Evolutionary conservation across 1,284 basidiomycete genomes (phyloP), one percentile per base, ranked within the genome.

Genomic region (Ceratobasidium papillatum): DNA sequence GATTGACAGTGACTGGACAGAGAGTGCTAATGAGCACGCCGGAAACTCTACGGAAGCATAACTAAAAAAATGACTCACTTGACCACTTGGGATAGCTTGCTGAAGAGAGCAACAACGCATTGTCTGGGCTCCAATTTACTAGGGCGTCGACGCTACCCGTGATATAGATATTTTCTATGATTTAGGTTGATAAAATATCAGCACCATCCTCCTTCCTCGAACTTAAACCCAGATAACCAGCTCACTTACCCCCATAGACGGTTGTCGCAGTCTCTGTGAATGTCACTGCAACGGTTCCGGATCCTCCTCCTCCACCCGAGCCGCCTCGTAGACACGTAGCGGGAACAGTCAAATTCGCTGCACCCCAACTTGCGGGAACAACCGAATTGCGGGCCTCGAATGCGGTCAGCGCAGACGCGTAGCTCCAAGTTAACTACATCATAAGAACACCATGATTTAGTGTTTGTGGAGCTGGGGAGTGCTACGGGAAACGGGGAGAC

Each of bases 71-170:
- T 47, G 9, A 51, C 64, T 66, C 32, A 66, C 64, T 66, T 1
- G 47, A 52, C 61, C 56, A 66, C 5, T 38, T 27, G 1, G 75
- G 75, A n/a, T 75, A 74, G 34, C 17, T 64, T 1, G 47, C 61
- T 2, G 62, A 30, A 22, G 71, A 66, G 75, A 93, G 81, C 8
- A 71, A 49, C n/a, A 92, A 78, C 17, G 92, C 90, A 69, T 84
- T 86, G 69, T 85, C 84, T 3, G 89, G 85, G 32, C 85, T 87
- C 92, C 91, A 93, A 80, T 87, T 85, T 77, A 84, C 77, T 51
- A 94, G 83, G 27, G 85, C 86, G 61, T 83, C 83, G 41, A 91
- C 83, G 1, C 87, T 90, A 0, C 92, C 92, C 38, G 87, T 87
- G 74, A 94, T 79, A 80, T 87, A 92, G 78, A 94, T 90, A 79